Evolutionary conservation across 306 rosid genomes (phyloP), one percentile per base, ranked within the genome.

Genomic region (Cyamopsis tetragonoloba): DNA sequence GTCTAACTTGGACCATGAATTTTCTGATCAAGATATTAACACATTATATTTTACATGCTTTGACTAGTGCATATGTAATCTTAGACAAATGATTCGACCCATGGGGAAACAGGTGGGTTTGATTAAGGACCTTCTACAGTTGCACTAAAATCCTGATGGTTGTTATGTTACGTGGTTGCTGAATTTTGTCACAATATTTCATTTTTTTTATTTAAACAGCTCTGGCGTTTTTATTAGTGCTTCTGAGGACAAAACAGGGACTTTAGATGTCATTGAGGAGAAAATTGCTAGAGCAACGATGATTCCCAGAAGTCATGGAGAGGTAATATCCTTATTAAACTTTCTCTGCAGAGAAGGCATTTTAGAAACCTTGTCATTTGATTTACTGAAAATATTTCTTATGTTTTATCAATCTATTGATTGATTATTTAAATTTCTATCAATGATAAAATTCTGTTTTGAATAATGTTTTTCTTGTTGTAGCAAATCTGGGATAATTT

Each of bases 221-320:
- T 89, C 96, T 37, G 98, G 98, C 28, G 67, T 82, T 77, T 92
- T 89, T 81, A 3, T 92, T 48, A 79, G 91, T 58, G 81, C 98
- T 57, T 76, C 77, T n/a, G 91, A 86, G 82, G 98, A 92, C 58
- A 81, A 82, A 71, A 70, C 84, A 42, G 92, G 91, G 71, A 74
- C 27, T 64, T 77, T 92, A 83, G 89, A 38, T 27, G 71, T 13
- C 44, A 82, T 92, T 56, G 98, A 92, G 85, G 89, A 82, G 80
- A 92, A 86, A 84, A 89, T 92, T 86, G 88, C 95, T 6, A 81
- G 86, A 69, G 98, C 84, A 47, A 84, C 96, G 4, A 89, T 81
- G 96, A 75, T 89, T 82, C 96, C 98, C 71, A 87, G 87, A 77
- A 72, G 24, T 34, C 87, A 89, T 76, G 98, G 96, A 77, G 96